Percentiles rank a stretch among this genome's conserved stretches.
phyloP scores from a whole-genome alignment of 805 yeast genomes.

The Candida broadrunensis region DNA sequence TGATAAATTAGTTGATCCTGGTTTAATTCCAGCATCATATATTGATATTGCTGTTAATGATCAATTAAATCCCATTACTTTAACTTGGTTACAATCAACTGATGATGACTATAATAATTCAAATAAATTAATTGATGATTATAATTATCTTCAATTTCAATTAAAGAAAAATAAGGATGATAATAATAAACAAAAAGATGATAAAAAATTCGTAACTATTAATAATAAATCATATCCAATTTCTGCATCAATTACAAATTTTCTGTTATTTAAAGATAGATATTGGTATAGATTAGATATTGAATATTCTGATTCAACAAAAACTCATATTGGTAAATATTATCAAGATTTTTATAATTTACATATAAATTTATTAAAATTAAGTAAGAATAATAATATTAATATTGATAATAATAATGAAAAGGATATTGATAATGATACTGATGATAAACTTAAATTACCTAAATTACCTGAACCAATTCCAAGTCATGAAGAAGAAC shows the following conservation, averaged over 20 bases:
- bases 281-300: slow-evolving; percentile 36
- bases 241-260: slow-evolving; percentile 22
- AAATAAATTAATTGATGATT: slow-evolving; percentile 13
- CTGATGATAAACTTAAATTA: slow-evolving; percentile 8
- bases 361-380: slow-evolving; percentile 17
- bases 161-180: slow-evolving; percentile 19
- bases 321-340: slow-evolving; percentile 23
- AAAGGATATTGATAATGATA: not conserved
- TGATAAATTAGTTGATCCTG: slow-evolving; percentile 42
- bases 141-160: slow-evolving; percentile 24
- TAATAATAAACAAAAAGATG: too few relatives aligned
- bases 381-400: slow-evolving; percentile 12
- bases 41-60: slow-evolving; percentile 46
- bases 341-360: slow-evolving; percentile 39
- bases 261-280: slow-evolving; percentile 21
- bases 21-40: slow-evolving; percentile 51
- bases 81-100: slow-evolving; percentile 29
- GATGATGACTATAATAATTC: not conserved
- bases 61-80: slow-evolving; percentile 33
- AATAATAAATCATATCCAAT: slow-evolving; percentile 22
- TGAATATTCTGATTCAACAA: slow-evolving; percentile 15
- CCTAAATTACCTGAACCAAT: slow-evolving; percentile 35
- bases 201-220: slow-evolving; percentile 13
- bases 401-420: slow-evolving; percentile 9
- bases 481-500: slow-evolving; percentile 6